Conservation (phyloP, 106 monocot genomes). For the Dioscorea dumetorum region DNA sequence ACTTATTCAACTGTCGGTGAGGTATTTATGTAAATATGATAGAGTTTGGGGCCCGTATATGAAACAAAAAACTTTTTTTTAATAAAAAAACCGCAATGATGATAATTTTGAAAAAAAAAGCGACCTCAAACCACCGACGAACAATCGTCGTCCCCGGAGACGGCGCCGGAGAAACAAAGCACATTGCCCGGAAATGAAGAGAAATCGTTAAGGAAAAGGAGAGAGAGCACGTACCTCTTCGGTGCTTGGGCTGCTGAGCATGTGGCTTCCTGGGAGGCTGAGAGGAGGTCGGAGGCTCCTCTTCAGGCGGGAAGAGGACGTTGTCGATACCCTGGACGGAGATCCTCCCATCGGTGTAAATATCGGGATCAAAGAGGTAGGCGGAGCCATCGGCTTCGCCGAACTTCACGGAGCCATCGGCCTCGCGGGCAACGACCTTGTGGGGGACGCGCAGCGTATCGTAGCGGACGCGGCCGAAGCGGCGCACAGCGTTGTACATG, state of each 20-base stretch:
- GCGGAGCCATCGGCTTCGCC: slow-evolving; percentile 38
- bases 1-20: too few relatives aligned
- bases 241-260: slow-evolving; percentile 5
- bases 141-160: neutral
- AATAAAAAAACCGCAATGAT: too few relatives aligned
- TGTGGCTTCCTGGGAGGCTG: neutral
- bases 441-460: slow-evolving; percentile 64
- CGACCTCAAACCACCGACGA: neutral
- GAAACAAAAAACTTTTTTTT: too few relatives aligned
- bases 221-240: slow-evolving; percentile 47
- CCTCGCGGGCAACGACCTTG: slow-evolving; percentile 45
- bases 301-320: slow-evolving; percentile 70
- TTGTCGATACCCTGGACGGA: slow-evolving; percentile 80
- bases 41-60: too few relatives aligned
- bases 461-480: slow-evolving; percentile 85
- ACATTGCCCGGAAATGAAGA: neutral
- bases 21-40: too few relatives aligned
- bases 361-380: slow-evolving; percentile 48
- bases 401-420: slow-evolving; percentile 51
- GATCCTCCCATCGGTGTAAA: slow-evolving; percentile 49
- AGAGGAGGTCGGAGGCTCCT: slow-evolving; percentile 26
- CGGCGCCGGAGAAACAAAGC: neutral
- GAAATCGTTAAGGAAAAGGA: neutral
- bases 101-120: too few relatives aligned
- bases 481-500: slow-evolving; percentile 99